Evolutionary conservation across 495 filamentous ascomycete species (phyloP).

Genomic region (Penicillium canariense): DNA sequence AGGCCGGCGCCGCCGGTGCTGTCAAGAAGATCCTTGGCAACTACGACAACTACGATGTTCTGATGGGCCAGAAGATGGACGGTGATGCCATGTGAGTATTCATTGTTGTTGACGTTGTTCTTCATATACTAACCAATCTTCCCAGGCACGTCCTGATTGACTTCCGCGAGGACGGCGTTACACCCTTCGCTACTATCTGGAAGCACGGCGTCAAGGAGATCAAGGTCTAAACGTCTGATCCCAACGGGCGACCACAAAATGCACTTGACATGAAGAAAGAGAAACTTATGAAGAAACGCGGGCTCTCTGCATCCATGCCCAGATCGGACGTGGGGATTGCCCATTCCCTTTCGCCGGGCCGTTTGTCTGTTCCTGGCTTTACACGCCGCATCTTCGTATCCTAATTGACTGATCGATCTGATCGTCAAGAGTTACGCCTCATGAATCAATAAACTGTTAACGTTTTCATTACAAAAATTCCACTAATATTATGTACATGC

Average conservation of each 20-base stretch:
- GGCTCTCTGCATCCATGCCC: slow-evolving; percentile 20
- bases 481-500: no score
- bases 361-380: slow-evolving; percentile 26
- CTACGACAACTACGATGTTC: slow-evolving; percentile 95
- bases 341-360: slow-evolving; percentile 14
- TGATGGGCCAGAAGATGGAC: slow-evolving; percentile 87
- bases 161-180: slow-evolving; percentile 94
- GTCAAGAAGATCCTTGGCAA: slow-evolving; percentile 76
- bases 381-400: slow-evolving; percentile 33
- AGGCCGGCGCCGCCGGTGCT: slow-evolving; percentile 65
- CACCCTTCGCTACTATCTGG: slow-evolving; percentile 88
- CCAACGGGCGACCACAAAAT: slow-evolving; percentile 23
- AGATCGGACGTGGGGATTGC: slow-evolving; percentile 16
- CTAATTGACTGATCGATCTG: slow-evolving; percentile 32
- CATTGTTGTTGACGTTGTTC: neutral
- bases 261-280: slow-evolving; percentile 33
- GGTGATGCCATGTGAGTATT: slow-evolving; percentile 79
- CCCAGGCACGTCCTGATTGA: slow-evolving; percentile 87
- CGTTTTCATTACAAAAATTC: neutral
- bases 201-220: slow-evolving; percentile 87
- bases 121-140: slow-evolving; percentile 12
- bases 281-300: slow-evolving; percentile 24
- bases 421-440: slow-evolving; percentile 43
- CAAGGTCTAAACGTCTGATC: slow-evolving; percentile 74
- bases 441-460: slow-evolving; percentile 42